Percentiles rank a stretch among this genome's conserved stretches.
Conservation (phyloP, 306 rosid species). For the Hippophae tibetana region DNA sequence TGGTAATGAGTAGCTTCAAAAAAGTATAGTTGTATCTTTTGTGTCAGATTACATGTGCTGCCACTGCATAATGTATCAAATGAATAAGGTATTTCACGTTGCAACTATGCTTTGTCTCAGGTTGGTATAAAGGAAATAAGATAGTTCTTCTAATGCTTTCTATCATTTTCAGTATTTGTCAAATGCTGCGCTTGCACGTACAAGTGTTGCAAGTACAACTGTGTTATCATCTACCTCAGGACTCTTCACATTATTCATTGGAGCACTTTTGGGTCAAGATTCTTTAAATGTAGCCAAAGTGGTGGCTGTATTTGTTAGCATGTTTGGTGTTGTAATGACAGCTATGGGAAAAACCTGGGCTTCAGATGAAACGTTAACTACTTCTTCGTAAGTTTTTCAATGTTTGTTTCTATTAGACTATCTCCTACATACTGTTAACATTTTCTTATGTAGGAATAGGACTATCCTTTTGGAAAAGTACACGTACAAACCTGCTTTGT, state of each 20-base stretch:
- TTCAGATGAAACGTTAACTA: conserved; percentile 48
- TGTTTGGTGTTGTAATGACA: conserved; percentile 95
- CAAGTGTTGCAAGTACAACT: conserved; percentile 97
- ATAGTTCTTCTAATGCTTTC: conserved; percentile 1
- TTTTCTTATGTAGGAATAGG: conserved; percentile 2
- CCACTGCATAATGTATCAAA: not conserved
- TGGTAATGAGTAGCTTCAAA: no score
- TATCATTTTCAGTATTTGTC: conserved; percentile 72
- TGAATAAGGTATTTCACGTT: not conserved
- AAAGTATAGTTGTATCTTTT: no score
- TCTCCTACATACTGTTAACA: not conserved
- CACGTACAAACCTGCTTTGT: no score
- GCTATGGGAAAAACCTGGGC: conserved; percentile 98
- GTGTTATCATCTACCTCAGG: conserved; percentile 97
- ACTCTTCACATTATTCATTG: conserved; percentile 90
- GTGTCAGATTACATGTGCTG: no score
- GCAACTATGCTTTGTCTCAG: not conserved
- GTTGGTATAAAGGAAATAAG: conserved; percentile 5
- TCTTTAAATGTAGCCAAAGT: conserved; percentile 68
- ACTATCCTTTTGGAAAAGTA: not conserved
- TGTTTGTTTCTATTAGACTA: no score
- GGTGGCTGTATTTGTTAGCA: conserved; percentile 85
- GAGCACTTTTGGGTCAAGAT: conserved; percentile 81
- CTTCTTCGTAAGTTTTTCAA: conserved; percentile 40
- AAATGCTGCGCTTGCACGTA: conserved; percentile 96